phyloP scores from a whole-genome alignment of 2,329 filamentous ascomycete genomes.

The Mycogone perniciosa region DNA sequence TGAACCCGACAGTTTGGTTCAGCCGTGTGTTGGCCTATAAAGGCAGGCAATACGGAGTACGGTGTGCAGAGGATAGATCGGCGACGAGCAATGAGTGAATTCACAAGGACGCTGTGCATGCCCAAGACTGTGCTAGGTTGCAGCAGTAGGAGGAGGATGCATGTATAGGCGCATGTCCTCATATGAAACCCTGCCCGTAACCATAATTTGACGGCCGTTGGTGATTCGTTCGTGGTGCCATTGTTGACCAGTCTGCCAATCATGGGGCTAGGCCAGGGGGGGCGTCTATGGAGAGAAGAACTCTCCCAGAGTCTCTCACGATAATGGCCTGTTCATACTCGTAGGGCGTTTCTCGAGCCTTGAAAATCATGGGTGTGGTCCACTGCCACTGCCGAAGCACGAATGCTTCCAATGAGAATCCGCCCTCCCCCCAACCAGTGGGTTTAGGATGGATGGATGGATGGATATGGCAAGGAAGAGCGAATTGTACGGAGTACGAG shows the following conservation, averaged over 20 bases:
- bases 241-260: background rate
- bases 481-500: background rate
- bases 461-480: too few species aligned
- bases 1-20: conserved; percentile 13
- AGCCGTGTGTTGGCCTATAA: background rate
- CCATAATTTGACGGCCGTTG: conserved; percentile 1
- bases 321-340: too few species aligned
- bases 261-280: background rate
- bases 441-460: too few species aligned
- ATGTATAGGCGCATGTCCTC: background rate
- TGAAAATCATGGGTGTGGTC: too few species aligned
- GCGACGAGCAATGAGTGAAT: background rate
- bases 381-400: too few species aligned
- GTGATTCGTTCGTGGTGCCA: background rate
- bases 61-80: conserved; percentile 6
- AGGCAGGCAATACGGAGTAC: background rate
- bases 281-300: too few species aligned
- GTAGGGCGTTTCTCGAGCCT: too few species aligned
- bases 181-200: background rate
- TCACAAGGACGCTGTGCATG: too few species aligned
- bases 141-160: background rate
- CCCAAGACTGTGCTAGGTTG: too few species aligned
- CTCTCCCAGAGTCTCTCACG: too few species aligned
- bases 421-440: too few species aligned
- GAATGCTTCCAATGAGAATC: too few species aligned